These are phyloP conservation scores for Coemansia guatemalensis DNA, from an alignment of 192 early-diverging fungal species.

Conservation along the genomic window DNA sequence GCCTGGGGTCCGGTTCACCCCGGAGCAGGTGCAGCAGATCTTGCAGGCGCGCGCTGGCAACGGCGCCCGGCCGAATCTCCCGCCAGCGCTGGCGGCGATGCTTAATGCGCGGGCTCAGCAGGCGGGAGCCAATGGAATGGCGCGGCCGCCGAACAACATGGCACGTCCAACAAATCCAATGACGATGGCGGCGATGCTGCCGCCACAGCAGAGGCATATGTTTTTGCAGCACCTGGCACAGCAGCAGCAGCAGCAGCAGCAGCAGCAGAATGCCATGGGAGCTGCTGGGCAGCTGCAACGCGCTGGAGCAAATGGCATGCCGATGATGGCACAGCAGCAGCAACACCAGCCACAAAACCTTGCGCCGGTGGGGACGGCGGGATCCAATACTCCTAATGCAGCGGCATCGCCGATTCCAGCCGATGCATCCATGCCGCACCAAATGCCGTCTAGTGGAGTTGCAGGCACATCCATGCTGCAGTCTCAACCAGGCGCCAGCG, in stretches of 20 bases:
- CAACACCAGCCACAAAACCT: conserved; percentile 17
- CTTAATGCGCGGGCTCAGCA: conserved; percentile 41
- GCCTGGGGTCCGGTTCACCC: conserved; percentile 31
- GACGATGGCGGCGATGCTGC: conserved; percentile 25
- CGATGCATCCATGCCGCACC: conserved; percentile 6
- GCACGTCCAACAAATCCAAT: conserved; percentile 22
- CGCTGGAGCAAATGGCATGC: conserved; percentile 4
- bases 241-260: conserved; percentile 27
- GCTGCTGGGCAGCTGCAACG: conserved; percentile 21
- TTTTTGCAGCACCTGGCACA: conserved; percentile 36
- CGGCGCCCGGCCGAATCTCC: conserved; percentile 29
- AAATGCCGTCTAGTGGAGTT: conserved; percentile 11
- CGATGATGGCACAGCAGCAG: conserved; percentile 23
- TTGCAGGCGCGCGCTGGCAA: conserved; percentile 48
- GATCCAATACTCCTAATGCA: background rate
- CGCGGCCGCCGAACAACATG: conserved; percentile 11
- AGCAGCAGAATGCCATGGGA: conserved; percentile 19
- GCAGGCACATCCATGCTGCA: conserved; percentile 22
- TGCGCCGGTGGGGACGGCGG: conserved; percentile 9
- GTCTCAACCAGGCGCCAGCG: background rate
- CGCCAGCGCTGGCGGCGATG: conserved; percentile 43
- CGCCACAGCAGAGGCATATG: conserved; percentile 47
- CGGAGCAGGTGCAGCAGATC: conserved; percentile 44
- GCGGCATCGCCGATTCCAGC: conserved; percentile 14
- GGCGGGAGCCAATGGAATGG: conserved; percentile 17